Conservation (phyloP, 306 rosid genomes). For the Abrus pulchellus region DNA sequence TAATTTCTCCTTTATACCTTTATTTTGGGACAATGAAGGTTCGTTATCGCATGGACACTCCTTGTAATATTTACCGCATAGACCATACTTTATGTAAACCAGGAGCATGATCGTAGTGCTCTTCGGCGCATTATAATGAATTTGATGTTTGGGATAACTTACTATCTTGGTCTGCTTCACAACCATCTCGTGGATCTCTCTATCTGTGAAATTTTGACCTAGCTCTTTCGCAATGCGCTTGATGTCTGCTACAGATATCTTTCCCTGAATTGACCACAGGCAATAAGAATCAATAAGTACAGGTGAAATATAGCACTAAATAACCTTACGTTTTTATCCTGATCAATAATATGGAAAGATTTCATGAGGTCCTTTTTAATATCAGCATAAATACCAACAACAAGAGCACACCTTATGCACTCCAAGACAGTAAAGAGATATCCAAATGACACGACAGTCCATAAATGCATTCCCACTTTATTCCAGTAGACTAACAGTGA, state of each 20-base stretch:
- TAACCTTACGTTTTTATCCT: constrained; percentile 72
- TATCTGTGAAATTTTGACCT: constrained; percentile 71
- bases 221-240: constrained; percentile 76
- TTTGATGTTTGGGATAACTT: constrained; percentile 57
- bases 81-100: too few relatives aligned
- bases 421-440: constrained; percentile 85
- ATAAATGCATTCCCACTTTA: constrained; percentile 93
- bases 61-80: too few relatives aligned
- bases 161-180: constrained; percentile 85
- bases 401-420: constrained; percentile 83
- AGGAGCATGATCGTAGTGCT: too few relatives aligned
- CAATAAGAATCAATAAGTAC: constrained; percentile 35
- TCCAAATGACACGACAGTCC: constrained; percentile 72
- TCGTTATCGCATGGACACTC: too few relatives aligned
- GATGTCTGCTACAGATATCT: constrained; percentile 83
- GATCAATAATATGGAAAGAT: constrained; percentile 86
- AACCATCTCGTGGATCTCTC: constrained; percentile 77
- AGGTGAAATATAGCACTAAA: constrained; percentile 6
- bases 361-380: constrained; percentile 92
- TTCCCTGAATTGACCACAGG: constrained; percentile 66
- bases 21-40: too few relatives aligned
- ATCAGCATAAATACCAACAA: constrained; percentile 96
- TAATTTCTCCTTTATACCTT: too few relatives aligned
- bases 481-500: constrained; percentile 83
- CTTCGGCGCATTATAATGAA: too few relatives aligned